Conservation (phyloP, 257 asterid genomes). For the Ilex asprella region DNA sequence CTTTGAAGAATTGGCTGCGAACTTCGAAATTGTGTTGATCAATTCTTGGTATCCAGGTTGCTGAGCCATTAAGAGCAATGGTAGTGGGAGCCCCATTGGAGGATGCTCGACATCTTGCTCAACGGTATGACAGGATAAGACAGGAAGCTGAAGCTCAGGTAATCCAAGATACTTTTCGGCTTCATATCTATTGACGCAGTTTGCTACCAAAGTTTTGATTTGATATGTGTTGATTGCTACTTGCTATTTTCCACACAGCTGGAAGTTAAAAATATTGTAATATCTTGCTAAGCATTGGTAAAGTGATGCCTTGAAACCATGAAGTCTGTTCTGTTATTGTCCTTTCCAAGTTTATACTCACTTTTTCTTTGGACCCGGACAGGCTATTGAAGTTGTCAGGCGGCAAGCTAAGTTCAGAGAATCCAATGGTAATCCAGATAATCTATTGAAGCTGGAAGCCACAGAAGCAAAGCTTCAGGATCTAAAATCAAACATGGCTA, state of each 20-base stretch:
- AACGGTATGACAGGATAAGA: conserved; percentile 39
- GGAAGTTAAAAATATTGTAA: no score
- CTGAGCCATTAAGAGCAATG: conserved; percentile 51
- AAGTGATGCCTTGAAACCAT: neutral
- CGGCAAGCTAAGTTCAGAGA: conserved; percentile 55
- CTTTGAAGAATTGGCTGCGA: no score
- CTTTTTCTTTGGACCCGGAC: conserved; percentile 23
- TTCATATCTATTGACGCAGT: no score
- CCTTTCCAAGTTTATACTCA: conserved; percentile 2
- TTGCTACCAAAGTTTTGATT: no score
- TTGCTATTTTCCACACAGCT: no score
- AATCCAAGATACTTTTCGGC: neutral
- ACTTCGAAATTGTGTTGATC: neutral
- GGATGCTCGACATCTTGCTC: conserved; percentile 56
- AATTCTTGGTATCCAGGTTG: conserved; percentile 27
- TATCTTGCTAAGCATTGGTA: no score
- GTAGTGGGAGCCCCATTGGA: conserved; percentile 43
- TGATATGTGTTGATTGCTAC: no score
- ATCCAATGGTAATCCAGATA: conserved; percentile 35
- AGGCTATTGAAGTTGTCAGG: conserved; percentile 64
- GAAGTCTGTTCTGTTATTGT: neutral
- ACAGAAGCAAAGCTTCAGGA: conserved; percentile 56
- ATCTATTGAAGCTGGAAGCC: conserved; percentile 40
- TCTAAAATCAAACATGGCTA: conserved; percentile 54
- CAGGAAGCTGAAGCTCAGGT: conserved; percentile 64